A percentile compares a stretch with the other conserved stretches of the same genome.
These are phyloP conservation scores for Harringtonia aguacate DNA, from an alignment of 2,329 filamentous ascomycete genomes.

Conservation along the genomic window DNA sequence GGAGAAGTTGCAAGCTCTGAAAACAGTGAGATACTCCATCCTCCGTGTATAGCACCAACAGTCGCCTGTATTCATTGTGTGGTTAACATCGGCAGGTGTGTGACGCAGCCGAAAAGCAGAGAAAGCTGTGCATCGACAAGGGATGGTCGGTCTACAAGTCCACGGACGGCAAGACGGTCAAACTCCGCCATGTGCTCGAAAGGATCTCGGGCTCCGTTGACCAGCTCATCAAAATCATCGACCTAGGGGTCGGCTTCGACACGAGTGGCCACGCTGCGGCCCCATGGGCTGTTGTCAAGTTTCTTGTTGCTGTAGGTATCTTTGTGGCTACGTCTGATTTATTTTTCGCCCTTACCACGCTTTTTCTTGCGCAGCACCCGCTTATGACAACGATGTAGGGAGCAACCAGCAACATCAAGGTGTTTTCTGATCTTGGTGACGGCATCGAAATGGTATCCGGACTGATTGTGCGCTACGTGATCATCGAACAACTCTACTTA, in stretches of 20 bases:
- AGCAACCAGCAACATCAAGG: not conserved
- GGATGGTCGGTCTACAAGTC: not conserved
- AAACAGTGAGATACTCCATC: not conserved
- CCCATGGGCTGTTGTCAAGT: not conserved
- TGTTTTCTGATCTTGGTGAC: not conserved
- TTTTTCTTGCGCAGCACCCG: too few relatives aligned
- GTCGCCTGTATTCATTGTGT: too few relatives aligned
- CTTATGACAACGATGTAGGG: not conserved
- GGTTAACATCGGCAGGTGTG: not conserved
- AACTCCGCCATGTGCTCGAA: not conserved
- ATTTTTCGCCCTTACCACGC: too few relatives aligned
- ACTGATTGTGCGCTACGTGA: not conserved
- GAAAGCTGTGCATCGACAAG: not conserved
- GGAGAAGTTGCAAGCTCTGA: not conserved
- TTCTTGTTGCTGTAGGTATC: not conserved
- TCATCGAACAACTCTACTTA: not conserved
- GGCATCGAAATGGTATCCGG: not conserved
- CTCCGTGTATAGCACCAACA: not conserved
- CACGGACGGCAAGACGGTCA: not conserved
- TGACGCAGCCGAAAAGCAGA: not conserved
- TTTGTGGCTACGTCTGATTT: not conserved
- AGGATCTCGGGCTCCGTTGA: not conserved
- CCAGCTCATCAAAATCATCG: not conserved
- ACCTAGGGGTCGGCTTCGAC: not conserved
- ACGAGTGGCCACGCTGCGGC: not conserved